Base-by-base conservation (phyloP, 2,329 filamentous ascomycete genomes). In the Metarhizium brunneum region DNA sequence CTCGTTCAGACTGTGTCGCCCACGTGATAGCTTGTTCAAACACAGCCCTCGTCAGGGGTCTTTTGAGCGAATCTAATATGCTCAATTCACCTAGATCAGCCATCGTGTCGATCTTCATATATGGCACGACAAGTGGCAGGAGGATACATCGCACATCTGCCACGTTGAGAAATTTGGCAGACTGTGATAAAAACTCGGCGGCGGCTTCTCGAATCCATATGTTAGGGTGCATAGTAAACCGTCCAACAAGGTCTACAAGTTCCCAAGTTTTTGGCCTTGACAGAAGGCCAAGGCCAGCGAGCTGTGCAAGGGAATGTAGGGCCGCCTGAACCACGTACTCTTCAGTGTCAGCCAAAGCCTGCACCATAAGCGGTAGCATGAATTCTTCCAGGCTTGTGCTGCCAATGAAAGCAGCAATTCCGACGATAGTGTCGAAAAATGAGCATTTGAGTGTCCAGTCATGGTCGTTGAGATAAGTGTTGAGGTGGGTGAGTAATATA, bases 381-480 rank as follows among this genome's bases (percentile, higher is more conserved):
- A 96, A 99, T 62, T 95, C 91, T 69, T 99, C 94, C 36, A 99
- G 74, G 62, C 87, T 95, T 38, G 86, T 88, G 57, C 88, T 91
- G 32, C 94, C 94, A 38, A 97, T 82, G 62, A 96, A 96, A 1
- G 89, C 84, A 4, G 92, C 90, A 60, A 99, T 92, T 3, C 92
- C 92, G 16, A 97, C 90, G 30, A 97, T 90, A 0, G 91, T 90
- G 65, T 96, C 92, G 65, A 99, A 96, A 67, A 97, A 97, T 2
- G 92, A 91, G 64, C 91, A 96, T 69, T 96, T 96, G 36, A 99
- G 75, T 68, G 90, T 90, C 94, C 94, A 99, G 68, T 99, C 92
- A 47, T 87, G 84, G 64, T 97, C 94, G 62, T 99, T 99, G 8
- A 99, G 74, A 64, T 99, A 99, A 0, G 94, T 99, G 66, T 97